These are phyloP conservation scores for Mycena sp. DNA, from an alignment of 1,284 basidiomycete genomes.

Conservation along the genomic window DNA sequence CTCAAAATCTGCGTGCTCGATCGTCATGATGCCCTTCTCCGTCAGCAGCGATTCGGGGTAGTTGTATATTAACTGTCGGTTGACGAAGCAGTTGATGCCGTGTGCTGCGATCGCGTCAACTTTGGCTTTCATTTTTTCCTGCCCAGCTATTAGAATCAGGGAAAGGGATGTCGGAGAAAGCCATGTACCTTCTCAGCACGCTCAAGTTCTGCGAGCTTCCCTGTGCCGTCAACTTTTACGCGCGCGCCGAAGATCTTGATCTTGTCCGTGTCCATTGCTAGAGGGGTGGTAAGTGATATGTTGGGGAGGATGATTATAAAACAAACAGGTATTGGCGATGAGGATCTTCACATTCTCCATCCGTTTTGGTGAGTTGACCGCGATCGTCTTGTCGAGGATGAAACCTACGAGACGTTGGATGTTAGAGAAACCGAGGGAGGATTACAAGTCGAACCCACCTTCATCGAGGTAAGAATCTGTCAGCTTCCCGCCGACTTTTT, in stretches of 20 bases:
- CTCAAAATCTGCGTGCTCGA: constrained; percentile 99
- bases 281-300: not conserved
- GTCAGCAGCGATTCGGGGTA: constrained; percentile 96
- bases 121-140: constrained; percentile 99
- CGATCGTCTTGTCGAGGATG: constrained; percentile 97
- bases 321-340: constrained; percentile 95
- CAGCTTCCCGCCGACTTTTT: constrained; percentile 98
- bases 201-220: constrained; percentile 97
- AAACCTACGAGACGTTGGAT: too few relatives aligned
- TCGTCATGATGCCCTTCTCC: constrained; percentile 94
- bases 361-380: constrained; percentile 94
- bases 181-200: constrained; percentile 84
- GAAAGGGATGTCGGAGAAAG: constrained; percentile 2
- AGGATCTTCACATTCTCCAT: constrained; percentile 97
- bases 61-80: constrained; percentile 99
- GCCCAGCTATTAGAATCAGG: constrained; percentile 10
- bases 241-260: constrained; percentile 99
- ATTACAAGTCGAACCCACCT: too few relatives aligned
- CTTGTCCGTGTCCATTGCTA: constrained; percentile 99
- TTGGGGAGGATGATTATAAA: not conserved
- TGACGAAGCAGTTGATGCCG: constrained; percentile 98
- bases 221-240: constrained; percentile 94
- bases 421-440: too few relatives aligned
- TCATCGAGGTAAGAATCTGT: constrained; percentile 99
- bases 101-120: constrained; percentile 95